Conservation (phyloP, 495 filamentous ascomycete genomes). For the Lasiosphaeriaceae sp. region DNA sequence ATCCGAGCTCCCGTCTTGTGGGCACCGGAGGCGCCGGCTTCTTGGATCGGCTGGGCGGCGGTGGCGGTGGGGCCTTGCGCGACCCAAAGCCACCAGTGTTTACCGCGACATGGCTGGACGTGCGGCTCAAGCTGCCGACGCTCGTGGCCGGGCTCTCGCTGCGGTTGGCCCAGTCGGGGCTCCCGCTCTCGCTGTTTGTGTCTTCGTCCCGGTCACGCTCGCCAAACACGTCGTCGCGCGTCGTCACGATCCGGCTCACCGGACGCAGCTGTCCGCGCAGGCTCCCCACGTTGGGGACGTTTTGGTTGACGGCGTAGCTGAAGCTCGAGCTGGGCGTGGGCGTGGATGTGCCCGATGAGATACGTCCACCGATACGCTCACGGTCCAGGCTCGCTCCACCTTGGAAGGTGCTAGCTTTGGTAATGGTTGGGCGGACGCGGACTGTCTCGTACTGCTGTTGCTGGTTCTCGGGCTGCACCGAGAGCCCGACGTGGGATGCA, state of each 20-base stretch:
- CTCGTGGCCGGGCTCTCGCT: constrained; percentile 62
- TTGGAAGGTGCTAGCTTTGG: constrained; percentile 41
- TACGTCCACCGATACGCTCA: constrained; percentile 18
- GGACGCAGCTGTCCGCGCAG: constrained; percentile 42
- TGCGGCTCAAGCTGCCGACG: constrained; percentile 55
- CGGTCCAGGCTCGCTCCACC: constrained; percentile 25
- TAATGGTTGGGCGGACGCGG: constrained; percentile 32
- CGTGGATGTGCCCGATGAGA: constrained; percentile 19
- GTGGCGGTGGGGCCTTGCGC: constrained; percentile 76
- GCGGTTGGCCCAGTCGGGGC: constrained; percentile 57
- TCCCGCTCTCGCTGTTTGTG: constrained; percentile 51
- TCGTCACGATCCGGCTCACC: constrained; percentile 34
- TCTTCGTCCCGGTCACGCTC: constrained; percentile 58
- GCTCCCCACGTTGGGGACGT: constrained; percentile 28
- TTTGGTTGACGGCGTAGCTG: constrained; percentile 25
- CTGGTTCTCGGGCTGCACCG: constrained; percentile 30
- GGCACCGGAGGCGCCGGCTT: constrained; percentile 68
- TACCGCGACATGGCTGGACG: constrained; percentile 48
- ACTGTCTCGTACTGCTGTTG: constrained; percentile 30
- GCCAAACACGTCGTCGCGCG: constrained; percentile 55
- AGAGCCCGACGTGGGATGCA: constrained; percentile 35
- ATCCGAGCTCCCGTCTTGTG: constrained; percentile 34
- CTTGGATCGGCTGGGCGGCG: constrained; percentile 75
- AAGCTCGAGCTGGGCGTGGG: constrained; percentile 25
- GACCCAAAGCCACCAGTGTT: constrained; percentile 22